Base-by-base conservation (phyloP, 139 green algal species). In the Coelastrella sp. region DNA sequence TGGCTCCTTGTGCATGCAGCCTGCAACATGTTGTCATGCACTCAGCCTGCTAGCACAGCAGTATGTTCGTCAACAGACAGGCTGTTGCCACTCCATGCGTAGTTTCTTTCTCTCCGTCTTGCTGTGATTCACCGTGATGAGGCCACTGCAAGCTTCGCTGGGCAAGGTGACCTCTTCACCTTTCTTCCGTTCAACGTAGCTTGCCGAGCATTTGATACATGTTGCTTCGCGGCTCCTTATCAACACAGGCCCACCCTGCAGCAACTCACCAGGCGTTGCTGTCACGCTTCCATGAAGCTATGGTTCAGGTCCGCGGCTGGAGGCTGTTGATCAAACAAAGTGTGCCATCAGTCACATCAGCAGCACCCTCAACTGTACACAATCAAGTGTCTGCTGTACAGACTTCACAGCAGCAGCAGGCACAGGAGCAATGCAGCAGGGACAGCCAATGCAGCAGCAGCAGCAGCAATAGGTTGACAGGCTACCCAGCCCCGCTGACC, bases 191-290 rank as follows among this genome's bases (percentile, higher is more conserved):
- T 47, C 32, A 47, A 47, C 32, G 32, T 47, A 47, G 32, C 32
- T 47, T 47, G 32, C 32, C 32, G 32, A 47, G 32, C 32, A 47
- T 47, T 47, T 47, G 32, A 47, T 14, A 20, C 78, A 71, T 20
- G 78, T 59, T 71, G 61, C 61, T 10, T 71, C 10, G 32, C 32
- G 32, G 32, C 32, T 47, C 32, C 32, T 47, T 19, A n/a, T 23
- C 54, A 32, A 7, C 14, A 10, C 83, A 88, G 83, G 54, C 22
- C 14, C 19, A 80, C 20, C 68, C 83, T 22, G 54, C 83, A 54
- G 83, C 83, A 16, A 13, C 11, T 20, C 83, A 88, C 23, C 83
- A 88, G 19, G 83, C 83, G 3, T 68, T 88, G 54, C 57, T 88
- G 19, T 66, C 68, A 5, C 68, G 83, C 17, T 88, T 88, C 54